Base-by-base conservation (phyloP, 1,284 basidiomycete species). In the Pseudozyma flocculosa region DNA sequence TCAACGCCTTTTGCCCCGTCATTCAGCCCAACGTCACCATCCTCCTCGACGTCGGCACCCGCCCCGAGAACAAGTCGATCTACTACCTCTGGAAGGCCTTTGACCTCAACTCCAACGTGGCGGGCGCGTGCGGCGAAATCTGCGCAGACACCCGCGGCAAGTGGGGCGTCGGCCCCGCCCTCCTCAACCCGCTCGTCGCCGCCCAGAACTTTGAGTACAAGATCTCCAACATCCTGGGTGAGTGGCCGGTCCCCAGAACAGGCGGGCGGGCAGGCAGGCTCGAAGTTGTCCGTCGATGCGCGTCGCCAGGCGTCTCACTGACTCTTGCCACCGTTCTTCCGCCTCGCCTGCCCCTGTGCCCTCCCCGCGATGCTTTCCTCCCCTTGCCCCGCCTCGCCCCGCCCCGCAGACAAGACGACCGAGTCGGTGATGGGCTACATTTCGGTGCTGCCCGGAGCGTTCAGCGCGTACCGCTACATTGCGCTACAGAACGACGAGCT, bases 81-180 rank as follows among this genome's bases (percentile, higher is more conserved):
- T 98, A 92, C 81, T 92, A 96, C 75, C 83, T 98, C 2, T 97
- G 94, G 93, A 91, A 95, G 72, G 90, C 80, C 70, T 97, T 96
- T 75, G 90, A 96, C 80, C 76, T 80, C 21, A 73, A 76, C 59
- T 81, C 85, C 3, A 85, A 87, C 73, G 89, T 95, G 45, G 93
- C 92, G 40, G 93, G 93, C 36, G 92, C 92, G 22, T 95, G 92
- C 78, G 92, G 93, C 69, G 80, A 80, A 63, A 80, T 78, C 30
- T 68, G 66, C 32, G 74, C 67, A 18, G 74, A 75, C 11, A 64
- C 70, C 18, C 71, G 64, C 36, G 76, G 76, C 17, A 72, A 64
- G 44, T 73, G 71, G 62, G 73, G 73, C 4, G 40, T 78, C 0
- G 93, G 94, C 24, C 87, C 82, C 79, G 94, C 95, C 77, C 84